phyloP scores from a whole-genome alignment of 768 basidiomycete species.

The Crepidotus variabilis region DNA sequence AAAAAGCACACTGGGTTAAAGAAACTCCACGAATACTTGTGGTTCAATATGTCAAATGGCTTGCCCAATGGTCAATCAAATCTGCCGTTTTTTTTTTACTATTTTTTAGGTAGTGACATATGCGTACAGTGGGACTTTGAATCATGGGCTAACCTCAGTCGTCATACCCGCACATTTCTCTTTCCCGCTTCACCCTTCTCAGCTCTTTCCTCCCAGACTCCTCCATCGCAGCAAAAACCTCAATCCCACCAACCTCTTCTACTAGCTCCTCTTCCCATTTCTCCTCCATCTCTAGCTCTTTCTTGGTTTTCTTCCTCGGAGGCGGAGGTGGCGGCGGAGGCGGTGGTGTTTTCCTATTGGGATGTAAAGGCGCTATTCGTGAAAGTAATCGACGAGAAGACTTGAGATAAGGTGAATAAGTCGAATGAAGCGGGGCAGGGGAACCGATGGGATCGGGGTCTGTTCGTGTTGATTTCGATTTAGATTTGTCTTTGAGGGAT shows the following conservation, averaged over 20 bases:
- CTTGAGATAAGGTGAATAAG: slow-evolving; percentile 66
- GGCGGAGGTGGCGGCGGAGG: slow-evolving; percentile 69
- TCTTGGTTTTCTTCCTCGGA: slow-evolving; percentile 76
- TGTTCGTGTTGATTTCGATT: neutral
- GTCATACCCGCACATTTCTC: slow-evolving; percentile 60
- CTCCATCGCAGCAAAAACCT: slow-evolving; percentile 44
- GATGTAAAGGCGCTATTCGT: slow-evolving; percentile 72
- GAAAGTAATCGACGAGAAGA: slow-evolving; percentile 59
- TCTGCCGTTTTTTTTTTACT: too few relatives aligned
- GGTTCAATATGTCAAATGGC: too few relatives aligned
- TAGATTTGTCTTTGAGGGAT: slow-evolving; percentile 14
- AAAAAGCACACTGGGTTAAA: too few relatives aligned
- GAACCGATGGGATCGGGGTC: slow-evolving; percentile 7
- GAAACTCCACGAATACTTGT: too few relatives aligned
- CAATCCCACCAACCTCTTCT: slow-evolving; percentile 69
- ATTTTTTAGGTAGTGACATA: too few relatives aligned
- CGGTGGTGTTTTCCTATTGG: slow-evolving; percentile 69
- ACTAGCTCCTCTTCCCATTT: slow-evolving; percentile 78
- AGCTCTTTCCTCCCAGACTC: slow-evolving; percentile 50
- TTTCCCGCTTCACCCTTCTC: slow-evolving; percentile 58
- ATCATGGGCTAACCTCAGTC: slow-evolving; percentile 20
- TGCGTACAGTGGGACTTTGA: too few relatives aligned
- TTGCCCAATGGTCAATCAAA: too few relatives aligned
- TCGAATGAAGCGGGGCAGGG: slow-evolving; percentile 17
- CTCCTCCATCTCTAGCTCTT: slow-evolving; percentile 72